phyloP scores from a whole-genome alignment of 2,329 filamentous ascomycete genomes.

The Aspergillus sp. region DNA sequence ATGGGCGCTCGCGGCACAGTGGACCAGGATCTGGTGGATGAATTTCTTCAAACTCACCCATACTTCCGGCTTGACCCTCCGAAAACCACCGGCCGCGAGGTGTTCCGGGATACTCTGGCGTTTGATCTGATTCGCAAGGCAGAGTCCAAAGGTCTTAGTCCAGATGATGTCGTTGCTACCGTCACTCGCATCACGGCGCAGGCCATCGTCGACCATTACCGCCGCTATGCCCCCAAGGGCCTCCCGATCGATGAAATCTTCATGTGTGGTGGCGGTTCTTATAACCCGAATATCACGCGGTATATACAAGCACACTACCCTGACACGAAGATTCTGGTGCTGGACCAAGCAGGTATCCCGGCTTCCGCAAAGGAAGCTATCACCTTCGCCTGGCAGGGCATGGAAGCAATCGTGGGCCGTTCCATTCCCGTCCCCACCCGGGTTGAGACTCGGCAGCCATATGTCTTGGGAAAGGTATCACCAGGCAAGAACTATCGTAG shows the following conservation, averaged over 20 bases:
- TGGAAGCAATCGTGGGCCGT: conserved; percentile 57
- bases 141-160: too few relatives aligned
- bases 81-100: conserved; percentile 59
- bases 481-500: conserved; percentile 55
- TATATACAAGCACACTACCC: conserved; percentile 53
- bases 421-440: conserved; percentile 54
- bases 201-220: conserved; percentile 53
- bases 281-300: conserved; percentile 47
- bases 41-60: conserved; percentile 45
- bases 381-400: conserved; percentile 60
- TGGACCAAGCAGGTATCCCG: conserved; percentile 58
- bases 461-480: conserved; percentile 55
- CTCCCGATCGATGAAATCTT: conserved; percentile 55
- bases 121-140: too few relatives aligned
- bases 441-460: conserved; percentile 52
- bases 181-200: conserved; percentile 57
- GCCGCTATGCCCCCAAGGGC: conserved; percentile 48
- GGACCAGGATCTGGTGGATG: conserved; percentile 51
- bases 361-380: conserved; percentile 59
- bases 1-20: conserved; percentile 51
- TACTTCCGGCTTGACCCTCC: conserved; percentile 54
- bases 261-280: conserved; percentile 40
- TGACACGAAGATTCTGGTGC: conserved; percentile 50
- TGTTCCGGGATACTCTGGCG: conserved; percentile 37
- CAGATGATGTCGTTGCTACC: too few relatives aligned